Conservation (phyloP, 2,329 filamentous ascomycete genomes). For the Cytospora mali region DNA sequence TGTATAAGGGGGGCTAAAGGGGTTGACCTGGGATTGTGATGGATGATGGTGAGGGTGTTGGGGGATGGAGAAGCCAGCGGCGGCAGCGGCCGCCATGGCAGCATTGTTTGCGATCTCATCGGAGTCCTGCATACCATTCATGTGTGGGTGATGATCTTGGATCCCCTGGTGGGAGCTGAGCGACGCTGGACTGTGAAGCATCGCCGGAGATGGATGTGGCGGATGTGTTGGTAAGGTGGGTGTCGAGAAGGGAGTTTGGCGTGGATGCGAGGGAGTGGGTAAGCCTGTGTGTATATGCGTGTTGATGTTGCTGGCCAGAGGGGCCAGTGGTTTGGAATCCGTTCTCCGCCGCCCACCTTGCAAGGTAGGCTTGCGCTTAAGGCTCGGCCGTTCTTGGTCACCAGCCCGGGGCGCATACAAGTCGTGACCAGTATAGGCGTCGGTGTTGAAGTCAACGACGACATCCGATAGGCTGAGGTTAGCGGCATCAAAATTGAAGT, state of each 20-base stretch:
- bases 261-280: constrained; percentile 32
- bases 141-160: constrained; percentile 36
- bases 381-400: constrained; percentile 40
- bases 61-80: constrained; percentile 41
- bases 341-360: constrained; percentile 44
- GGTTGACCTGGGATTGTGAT: constrained; percentile 35
- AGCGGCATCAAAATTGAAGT: constrained; percentile 69
- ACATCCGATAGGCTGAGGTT: constrained; percentile 74
- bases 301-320: constrained; percentile 38
- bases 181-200: constrained; percentile 39
- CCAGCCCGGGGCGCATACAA: constrained; percentile 47
- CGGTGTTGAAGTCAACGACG: constrained; percentile 60
- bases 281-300: constrained; percentile 36
- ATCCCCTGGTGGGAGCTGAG: constrained; percentile 25
- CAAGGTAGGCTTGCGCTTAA: constrained; percentile 54
- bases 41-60: constrained; percentile 31
- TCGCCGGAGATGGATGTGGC: constrained; percentile 35
- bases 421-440: constrained; percentile 55
- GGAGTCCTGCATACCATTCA: constrained; percentile 39
- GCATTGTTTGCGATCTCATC: constrained; percentile 41
- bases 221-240: constrained; percentile 29
- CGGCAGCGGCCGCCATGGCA: constrained; percentile 40
- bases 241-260: constrained; percentile 16
- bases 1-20: constrained; percentile 43
- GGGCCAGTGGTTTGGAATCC: constrained; percentile 42